Percentiles rank a stretch among this genome's conserved stretches.
Evolutionary conservation across 768 basidiomycete species (phyloP).

Genomic region (Naganishia antarctica): DNA sequence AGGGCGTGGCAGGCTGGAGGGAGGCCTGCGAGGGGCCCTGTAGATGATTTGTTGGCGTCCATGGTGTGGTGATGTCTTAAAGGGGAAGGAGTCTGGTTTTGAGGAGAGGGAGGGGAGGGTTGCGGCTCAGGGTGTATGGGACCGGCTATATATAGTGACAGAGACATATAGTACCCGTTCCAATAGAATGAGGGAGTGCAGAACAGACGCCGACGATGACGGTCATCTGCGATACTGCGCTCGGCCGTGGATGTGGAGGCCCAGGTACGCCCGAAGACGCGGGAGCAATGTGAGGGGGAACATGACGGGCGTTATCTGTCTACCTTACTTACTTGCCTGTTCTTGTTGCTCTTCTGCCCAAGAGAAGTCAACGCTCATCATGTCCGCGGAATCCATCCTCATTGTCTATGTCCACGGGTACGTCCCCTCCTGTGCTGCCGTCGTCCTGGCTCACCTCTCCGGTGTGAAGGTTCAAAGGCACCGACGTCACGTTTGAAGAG

Average conservation of each 20-base stretch:
- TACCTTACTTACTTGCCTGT: too few relatives aligned
- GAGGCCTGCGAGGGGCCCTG: slow-evolving; percentile 26
- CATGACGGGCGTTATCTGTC: too few relatives aligned
- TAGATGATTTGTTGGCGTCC: slow-evolving; percentile 17
- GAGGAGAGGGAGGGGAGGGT: neutral
- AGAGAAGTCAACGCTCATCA: neutral
- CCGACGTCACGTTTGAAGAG: slow-evolving; percentile 49
- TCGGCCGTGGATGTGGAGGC: slow-evolving; percentile 13
- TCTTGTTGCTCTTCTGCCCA: too few relatives aligned
- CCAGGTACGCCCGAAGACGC: neutral
- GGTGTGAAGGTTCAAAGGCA: slow-evolving; percentile 49
- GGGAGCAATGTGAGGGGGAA: neutral
- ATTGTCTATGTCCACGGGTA: slow-evolving; percentile 50
- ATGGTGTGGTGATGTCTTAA: neutral
- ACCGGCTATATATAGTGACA: slow-evolving; percentile 4
- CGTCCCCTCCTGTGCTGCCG: slow-evolving; percentile 8
- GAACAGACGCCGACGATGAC: neutral
- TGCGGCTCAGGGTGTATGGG: too few relatives aligned
- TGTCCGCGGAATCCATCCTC: slow-evolving; percentile 22
- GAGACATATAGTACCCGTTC: too few relatives aligned
- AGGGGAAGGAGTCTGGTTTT: neutral
- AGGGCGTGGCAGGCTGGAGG: slow-evolving; percentile 26
- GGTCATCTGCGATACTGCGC: neutral
- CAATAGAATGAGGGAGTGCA: too few relatives aligned
- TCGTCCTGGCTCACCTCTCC: neutral